Evolutionary conservation across 208 protist genomes (phyloP), one percentile per base, ranked within the genome.

Genomic region (Crithidia mellificae): DNA sequence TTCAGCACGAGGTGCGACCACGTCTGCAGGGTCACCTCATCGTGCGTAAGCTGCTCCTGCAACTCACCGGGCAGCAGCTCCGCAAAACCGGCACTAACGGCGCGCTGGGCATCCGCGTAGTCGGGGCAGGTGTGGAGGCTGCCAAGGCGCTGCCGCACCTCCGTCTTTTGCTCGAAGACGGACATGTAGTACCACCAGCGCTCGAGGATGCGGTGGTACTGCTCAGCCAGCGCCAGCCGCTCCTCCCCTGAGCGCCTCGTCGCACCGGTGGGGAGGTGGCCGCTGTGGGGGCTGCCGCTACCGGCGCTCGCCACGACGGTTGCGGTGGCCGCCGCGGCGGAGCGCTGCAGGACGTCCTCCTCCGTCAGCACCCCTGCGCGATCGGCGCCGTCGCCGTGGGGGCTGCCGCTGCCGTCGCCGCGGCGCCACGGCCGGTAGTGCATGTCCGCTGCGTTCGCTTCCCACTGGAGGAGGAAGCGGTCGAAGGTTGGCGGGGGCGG

Each of bases 111-210:
- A 25, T 74, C 52, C 1, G 51, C 41, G 52, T 34, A 68, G 29
- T 56, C 49, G 2, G 68, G 68, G 19, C 68, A 74, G 24, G 20
- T 20, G 46, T 47, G 24, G 12, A 68, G 20, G 52, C 41, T 46
- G 24, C 68, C 68, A 2, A 74, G 58, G 2, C 53, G 68, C 20
- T 74, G 59, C 6, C 53, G 68, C 17, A 74, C 59, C 54, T 68
- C 68, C 0, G 43, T 1, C 34, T 74, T 74, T 8, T 44, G 24
- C 68, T 67, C 68, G 32, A 74, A 67, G n/a, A 63, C 39, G 6
- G 46, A 30, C 68, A 63, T 74, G 59, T 63, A 63, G n/a, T 49
- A 17, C 68, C 68, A 74, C 68, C 68, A 74, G 20, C 68, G 68
- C 36, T 74, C 68, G 24, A 74, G 59, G 41, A 68, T 62, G 22